A percentile compares a stretch with the other conserved stretches of the same genome.
phyloP scores from a whole-genome alignment of 352 stramenopile species.

The Phytophthora quininea region DNA sequence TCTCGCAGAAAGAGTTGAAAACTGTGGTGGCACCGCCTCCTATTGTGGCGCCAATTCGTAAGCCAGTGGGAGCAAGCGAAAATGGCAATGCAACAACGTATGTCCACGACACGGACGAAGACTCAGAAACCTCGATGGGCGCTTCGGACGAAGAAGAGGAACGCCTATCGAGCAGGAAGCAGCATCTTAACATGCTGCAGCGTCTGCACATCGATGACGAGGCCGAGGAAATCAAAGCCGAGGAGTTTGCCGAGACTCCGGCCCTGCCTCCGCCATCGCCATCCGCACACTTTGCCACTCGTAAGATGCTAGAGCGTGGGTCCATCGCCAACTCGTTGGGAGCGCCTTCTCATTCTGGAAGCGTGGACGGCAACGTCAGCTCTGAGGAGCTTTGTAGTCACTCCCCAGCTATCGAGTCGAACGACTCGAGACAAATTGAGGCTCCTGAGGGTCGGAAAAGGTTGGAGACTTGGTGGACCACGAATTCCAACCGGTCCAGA shows the following conservation, averaged over 20 bases:
- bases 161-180: conserved; percentile 13
- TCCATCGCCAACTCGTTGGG: conserved; percentile 33
- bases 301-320: conserved; percentile 41
- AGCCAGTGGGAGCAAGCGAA: conserved; percentile 5
- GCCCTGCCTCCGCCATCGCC: conserved; percentile 49
- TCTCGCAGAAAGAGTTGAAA: background rate
- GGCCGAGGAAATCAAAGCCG: conserved; percentile 59
- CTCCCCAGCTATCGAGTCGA: no score
- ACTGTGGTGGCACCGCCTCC: background rate
- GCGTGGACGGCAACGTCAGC: conserved; percentile 4
- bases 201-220: conserved; percentile 31
- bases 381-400: background rate
- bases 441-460: conserved; percentile 14
- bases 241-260: conserved; percentile 51
- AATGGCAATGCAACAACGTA: conserved; percentile 15
- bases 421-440: no score
- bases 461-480: conserved; percentile 21
- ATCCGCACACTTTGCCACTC: conserved; percentile 43
- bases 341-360: conserved; percentile 11
- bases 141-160: conserved; percentile 44
- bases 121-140: conserved; percentile 47
- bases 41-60: background rate
- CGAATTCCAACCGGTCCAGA: conserved; percentile 8
- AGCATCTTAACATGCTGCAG: background rate
- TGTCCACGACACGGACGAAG: conserved; percentile 38